Base-by-base conservation (phyloP, 805 yeast species). In the Ogataea thermomethanolica region DNA sequence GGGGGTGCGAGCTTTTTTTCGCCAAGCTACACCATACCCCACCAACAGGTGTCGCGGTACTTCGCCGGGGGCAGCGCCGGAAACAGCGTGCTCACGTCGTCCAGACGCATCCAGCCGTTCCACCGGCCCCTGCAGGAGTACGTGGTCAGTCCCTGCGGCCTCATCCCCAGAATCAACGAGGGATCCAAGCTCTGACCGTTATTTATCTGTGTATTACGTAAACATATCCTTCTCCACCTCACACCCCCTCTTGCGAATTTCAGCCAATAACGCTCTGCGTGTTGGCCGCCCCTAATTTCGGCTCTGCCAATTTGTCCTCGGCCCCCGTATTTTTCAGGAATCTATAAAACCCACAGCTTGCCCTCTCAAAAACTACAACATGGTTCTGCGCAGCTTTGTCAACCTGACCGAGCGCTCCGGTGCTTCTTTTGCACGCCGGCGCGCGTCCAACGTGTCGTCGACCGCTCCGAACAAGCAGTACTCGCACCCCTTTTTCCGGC, bases 401-500 rank as follows among this genome's bases (percentile, higher is more conserved):
- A 49, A 43, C 33, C 49, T 59, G 26, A 51, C 61, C 20, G 55
- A 48, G 39, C 51, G 52, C 20, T 45, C 53, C n/a, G 44, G 51
- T n/a, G 37, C 49, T 8, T 29, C 49, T 7, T 49, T 23, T 25
- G 41, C 33, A 11, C 33, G 39, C 9, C 41, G 46, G 32, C 31
- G 43, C 25, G 46, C 46, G 14, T 37, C 44, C 24, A 30, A 31
- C 28, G 45, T 35, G 24, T 43, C 40, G 29, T 41, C 45, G 2
- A 26, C 43, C 8, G 28, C 44, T n/a, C 38, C 44, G 8, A 10
- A 8, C 24, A 30, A 10, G 37, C 41, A 15, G 9, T 36, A 48
- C 21, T 33, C 48, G 3, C 65, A 58, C 27, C 61, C 65, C 11
- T 63, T 64, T 45, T 64, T 64, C 50, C 55, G 58, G 15, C 69